Evolutionary conservation across 768 basidiomycete genomes (phyloP).

Genomic region (Mycena epipterygia): DNA sequence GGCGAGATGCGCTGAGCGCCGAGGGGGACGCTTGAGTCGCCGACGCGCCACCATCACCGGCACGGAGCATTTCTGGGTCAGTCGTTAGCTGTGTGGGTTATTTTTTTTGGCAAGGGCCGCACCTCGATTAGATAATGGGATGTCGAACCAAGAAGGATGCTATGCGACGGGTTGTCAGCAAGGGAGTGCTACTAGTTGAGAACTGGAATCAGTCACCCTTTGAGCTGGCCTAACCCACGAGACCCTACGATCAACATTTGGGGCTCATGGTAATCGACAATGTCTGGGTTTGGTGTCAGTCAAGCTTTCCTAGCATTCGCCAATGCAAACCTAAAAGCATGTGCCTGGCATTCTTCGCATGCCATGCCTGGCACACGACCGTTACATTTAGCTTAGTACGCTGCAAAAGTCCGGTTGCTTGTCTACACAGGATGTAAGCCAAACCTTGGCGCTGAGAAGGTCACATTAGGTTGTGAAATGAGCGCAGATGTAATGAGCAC

Average conservation of each 20-base stretch:
- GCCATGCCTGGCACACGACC: slow-evolving; percentile 94
- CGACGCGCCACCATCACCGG: slow-evolving; percentile 98
- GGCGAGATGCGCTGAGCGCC: slow-evolving; percentile 83
- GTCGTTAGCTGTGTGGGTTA: background rate
- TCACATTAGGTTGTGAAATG: slow-evolving; percentile 10
- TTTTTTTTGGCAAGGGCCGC: slow-evolving; percentile 25
- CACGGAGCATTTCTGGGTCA: slow-evolving; percentile 86
- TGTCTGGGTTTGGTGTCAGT: slow-evolving; percentile 57
- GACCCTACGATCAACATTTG: slow-evolving; percentile 96
- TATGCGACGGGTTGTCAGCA: slow-evolving; percentile 45
- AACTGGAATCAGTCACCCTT: slow-evolving; percentile 71
- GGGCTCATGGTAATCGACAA: slow-evolving; percentile 90
- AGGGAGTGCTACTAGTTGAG: background rate
- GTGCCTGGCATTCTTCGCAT: slow-evolving; percentile 94
- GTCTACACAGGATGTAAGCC: slow-evolving; percentile 89
- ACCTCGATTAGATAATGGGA: slow-evolving; percentile 95
- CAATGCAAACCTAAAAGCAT: slow-evolving; percentile 79
- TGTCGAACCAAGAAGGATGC: slow-evolving; percentile 93
- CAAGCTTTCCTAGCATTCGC: background rate
- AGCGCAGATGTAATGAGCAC: slow-evolving; percentile 30
- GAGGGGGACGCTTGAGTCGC: slow-evolving; percentile 88
- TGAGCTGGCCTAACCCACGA: slow-evolving; percentile 89
- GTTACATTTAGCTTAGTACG: slow-evolving; percentile 91
- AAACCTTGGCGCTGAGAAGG: slow-evolving; percentile 82
- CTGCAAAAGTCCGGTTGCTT: slow-evolving; percentile 90